Percentiles rank a stretch among this genome's conserved stretches.
phyloP scores from a whole-genome alignment of 441 rosid genomes.

The Breynia disticha region DNA sequence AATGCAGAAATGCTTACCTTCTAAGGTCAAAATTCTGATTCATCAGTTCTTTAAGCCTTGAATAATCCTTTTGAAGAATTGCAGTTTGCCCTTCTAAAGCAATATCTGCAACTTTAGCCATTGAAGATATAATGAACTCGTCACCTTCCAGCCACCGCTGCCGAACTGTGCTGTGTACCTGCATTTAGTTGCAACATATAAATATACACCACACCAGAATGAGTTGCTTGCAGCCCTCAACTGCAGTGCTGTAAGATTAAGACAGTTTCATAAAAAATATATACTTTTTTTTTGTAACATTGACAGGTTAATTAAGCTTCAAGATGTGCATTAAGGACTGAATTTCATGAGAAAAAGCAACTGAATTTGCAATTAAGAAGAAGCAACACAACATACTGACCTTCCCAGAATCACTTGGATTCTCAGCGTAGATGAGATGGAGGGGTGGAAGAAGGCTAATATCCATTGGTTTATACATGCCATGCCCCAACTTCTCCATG shows the following conservation, averaged over 20 bases:
- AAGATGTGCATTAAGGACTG: too few relatives aligned
- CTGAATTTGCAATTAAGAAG: constrained; percentile 1
- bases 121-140: constrained; percentile 55
- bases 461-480: constrained; percentile 73
- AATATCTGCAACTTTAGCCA: constrained; percentile 56
- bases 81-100: constrained; percentile 59
- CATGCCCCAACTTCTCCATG: constrained; percentile 79
- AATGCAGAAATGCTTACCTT: constrained; percentile 34
- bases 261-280: too few relatives aligned
- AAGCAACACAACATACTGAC: constrained; percentile 23
- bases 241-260: background rate
- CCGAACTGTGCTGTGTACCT: constrained; percentile 78
- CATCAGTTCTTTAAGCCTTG: constrained; percentile 63
- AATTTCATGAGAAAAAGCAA: background rate
- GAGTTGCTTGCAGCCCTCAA: background rate
- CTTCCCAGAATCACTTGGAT: constrained; percentile 97
- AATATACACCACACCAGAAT: background rate
- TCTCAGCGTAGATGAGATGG: constrained; percentile 76
- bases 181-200: constrained; percentile 11
- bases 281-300: too few relatives aligned
- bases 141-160: constrained; percentile 91
- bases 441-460: constrained; percentile 70
- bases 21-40: constrained; percentile 73
- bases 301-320: too few relatives aligned
- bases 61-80: constrained; percentile 50